Percentiles rank a stretch among this genome's conserved stretches.
Conservation (phyloP, 768 basidiomycete genomes). For the Mycena chlorophos region DNA sequence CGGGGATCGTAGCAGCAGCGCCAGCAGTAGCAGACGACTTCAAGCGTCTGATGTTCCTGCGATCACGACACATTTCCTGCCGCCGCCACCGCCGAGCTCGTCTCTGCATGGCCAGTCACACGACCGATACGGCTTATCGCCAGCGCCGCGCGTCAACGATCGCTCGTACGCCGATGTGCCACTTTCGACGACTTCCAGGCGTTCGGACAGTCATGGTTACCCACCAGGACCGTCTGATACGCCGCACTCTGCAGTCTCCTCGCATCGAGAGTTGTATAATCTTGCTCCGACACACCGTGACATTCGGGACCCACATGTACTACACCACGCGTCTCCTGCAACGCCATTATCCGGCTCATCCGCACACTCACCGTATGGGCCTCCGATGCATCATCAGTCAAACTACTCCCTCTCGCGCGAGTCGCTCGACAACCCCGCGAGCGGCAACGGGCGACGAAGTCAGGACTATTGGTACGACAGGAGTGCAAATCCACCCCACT, state of each 20-base stretch:
- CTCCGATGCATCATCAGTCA: constrained; percentile 3
- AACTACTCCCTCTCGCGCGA: constrained; percentile 8
- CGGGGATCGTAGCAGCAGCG: constrained; percentile 32
- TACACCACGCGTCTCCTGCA: background rate
- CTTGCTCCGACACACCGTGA: too few species aligned
- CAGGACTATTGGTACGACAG: constrained; percentile 9
- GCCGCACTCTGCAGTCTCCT: background rate
- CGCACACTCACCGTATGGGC: background rate
- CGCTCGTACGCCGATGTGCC: constrained; percentile 6
- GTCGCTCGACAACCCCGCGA: too few species aligned
- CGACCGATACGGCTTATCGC: background rate
- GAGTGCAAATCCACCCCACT: background rate
- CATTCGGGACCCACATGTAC: background rate
- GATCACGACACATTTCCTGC: constrained; percentile 17
- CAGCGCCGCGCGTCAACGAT: background rate
- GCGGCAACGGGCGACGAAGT: background rate
- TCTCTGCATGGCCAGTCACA: background rate
- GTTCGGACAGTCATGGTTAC: background rate
- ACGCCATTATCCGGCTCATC: constrained; percentile 12
- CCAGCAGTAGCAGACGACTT: background rate
- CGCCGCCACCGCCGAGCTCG: constrained; percentile 3
- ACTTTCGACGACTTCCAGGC: constrained; percentile 6
- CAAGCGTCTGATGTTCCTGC: constrained; percentile 17
- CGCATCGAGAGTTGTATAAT: background rate
- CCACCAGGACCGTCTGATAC: too few species aligned